These are phyloP conservation scores for Amanita exitialis DNA, from an alignment of 768 basidiomycete genomes.

Conservation along the genomic window DNA sequence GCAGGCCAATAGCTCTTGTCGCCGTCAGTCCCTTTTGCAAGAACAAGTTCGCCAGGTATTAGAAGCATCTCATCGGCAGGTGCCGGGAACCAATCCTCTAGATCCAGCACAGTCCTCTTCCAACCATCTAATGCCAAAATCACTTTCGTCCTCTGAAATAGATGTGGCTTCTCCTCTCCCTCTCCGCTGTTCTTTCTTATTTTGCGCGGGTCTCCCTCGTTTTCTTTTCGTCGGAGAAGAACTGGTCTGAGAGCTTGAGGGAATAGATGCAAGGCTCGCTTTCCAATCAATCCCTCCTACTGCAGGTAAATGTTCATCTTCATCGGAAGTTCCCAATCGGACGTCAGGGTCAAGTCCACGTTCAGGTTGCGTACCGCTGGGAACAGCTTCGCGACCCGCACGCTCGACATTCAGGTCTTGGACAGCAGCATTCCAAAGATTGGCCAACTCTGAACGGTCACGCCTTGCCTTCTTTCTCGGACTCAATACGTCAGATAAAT, in stretches of 20 bases:
- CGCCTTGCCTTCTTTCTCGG: slow-evolving; percentile 5
- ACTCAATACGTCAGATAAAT: not conserved
- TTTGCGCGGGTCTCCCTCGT: slow-evolving; percentile 8
- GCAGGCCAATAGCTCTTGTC: slow-evolving; percentile 57
- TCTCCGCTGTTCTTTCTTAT: slow-evolving; percentile 10
- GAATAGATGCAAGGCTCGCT: slow-evolving; percentile 3
- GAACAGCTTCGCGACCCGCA: not conserved
- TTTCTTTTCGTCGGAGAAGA: slow-evolving; percentile 2
- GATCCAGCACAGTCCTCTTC: slow-evolving; percentile 7
- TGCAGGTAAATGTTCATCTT: slow-evolving; percentile 4
- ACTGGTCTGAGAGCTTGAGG: not conserved
- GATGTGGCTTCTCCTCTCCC: slow-evolving; percentile 14
- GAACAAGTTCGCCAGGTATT: slow-evolving; percentile 60
- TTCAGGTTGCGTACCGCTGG: not conserved
- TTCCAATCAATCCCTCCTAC: slow-evolving; percentile 5
- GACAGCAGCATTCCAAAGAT: slow-evolving; percentile 1
- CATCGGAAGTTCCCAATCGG: not conserved
- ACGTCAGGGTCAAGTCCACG: not conserved
- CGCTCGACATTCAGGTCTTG: not conserved
- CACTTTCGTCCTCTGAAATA: slow-evolving; percentile 8
- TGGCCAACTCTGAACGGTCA: slow-evolving; percentile 1
- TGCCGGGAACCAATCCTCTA: slow-evolving; percentile 27
- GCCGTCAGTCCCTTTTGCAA: slow-evolving; percentile 35
- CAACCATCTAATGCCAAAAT: slow-evolving; percentile 3
- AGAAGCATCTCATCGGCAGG: slow-evolving; percentile 36